Conservation (phyloP, 1,284 basidiomycete species). For the Cronartium ribicola region DNA sequence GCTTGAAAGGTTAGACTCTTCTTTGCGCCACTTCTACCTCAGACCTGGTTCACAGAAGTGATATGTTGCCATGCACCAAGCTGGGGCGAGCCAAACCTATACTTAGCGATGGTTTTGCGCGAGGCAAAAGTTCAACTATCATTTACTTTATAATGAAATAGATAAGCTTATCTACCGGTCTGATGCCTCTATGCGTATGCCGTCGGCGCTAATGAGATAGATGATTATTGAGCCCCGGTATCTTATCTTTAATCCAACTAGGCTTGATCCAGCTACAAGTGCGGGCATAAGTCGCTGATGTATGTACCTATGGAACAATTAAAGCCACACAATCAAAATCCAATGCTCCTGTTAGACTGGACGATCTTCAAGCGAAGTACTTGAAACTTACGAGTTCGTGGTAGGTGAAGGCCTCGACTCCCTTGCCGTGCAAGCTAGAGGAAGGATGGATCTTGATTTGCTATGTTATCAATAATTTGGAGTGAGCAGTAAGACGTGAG, state of each 20-base stretch:
- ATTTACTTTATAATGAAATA: too few species aligned
- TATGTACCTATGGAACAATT: conserved; percentile 18
- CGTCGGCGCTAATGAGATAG: too few species aligned
- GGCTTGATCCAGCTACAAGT: conserved; percentile 39
- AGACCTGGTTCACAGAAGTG: too few species aligned
- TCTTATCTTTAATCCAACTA: conserved; percentile 26
- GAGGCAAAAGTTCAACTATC: too few species aligned
- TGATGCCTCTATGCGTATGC: too few species aligned
- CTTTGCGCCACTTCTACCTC: too few species aligned
- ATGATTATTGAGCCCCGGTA: not conserved
- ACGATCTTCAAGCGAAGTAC: not conserved
- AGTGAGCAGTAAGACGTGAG: not conserved
- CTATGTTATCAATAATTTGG: conserved; percentile 53
- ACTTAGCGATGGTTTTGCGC: too few species aligned
- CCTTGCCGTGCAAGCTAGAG: conserved; percentile 71
- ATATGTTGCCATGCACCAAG: too few species aligned
- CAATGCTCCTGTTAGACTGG: not conserved
- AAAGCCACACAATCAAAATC: not conserved
- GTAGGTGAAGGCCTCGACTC: conserved; percentile 76
- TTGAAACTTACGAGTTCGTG: conserved; percentile 71
- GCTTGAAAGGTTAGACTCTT: too few species aligned
- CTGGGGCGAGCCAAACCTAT: too few species aligned
- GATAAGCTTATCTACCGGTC: too few species aligned
- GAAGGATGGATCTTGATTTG: conserved; percentile 81
- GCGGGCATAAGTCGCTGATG: conserved; percentile 31